Evolutionary conservation across 208 protist genomes (phyloP).

Genomic region (Crithidia acanthocephali): DNA sequence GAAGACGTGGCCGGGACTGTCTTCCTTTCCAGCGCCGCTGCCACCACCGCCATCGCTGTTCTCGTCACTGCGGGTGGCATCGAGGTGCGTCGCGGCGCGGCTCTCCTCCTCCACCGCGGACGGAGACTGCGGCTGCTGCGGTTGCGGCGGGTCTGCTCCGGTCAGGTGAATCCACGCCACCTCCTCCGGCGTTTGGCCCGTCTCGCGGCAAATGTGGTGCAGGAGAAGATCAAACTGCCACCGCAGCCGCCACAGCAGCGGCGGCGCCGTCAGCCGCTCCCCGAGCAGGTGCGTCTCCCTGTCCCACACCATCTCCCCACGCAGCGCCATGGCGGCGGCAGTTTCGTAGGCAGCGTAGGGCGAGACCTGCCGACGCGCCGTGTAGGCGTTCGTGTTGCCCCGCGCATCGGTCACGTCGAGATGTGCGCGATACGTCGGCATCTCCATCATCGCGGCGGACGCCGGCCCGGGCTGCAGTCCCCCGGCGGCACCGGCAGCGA

Average conservation of each 20-base stretch:
- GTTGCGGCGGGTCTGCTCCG: constrained; percentile 5
- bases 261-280: constrained; percentile 32
- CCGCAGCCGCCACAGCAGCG: constrained; percentile 73
- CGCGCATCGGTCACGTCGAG: constrained; percentile 22
- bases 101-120: too few species aligned
- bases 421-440: constrained; percentile 26
- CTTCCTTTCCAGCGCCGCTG: neutral
- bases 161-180: constrained; percentile 33
- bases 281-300: constrained; percentile 30
- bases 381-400: constrained; percentile 28
- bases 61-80: neutral
- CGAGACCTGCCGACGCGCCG: constrained; percentile 52
- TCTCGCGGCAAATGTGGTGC: constrained; percentile 42
- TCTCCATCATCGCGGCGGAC: constrained; percentile 5
- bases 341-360: constrained; percentile 60
- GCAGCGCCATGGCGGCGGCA: constrained; percentile 50
- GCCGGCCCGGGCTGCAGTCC: too few species aligned
- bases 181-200: constrained; percentile 25
- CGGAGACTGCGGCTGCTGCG: neutral
- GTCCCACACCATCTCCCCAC: constrained; percentile 41
- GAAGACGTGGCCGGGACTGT: neutral
- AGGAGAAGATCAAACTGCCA: constrained; percentile 86
- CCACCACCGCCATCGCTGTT: neutral
- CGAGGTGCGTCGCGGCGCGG: too few species aligned
- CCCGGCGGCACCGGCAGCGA: too few species aligned